These are phyloP conservation scores for Lizonia empirigonia DNA, from an alignment of 2,329 filamentous ascomycete species.

Conservation along the genomic window DNA sequence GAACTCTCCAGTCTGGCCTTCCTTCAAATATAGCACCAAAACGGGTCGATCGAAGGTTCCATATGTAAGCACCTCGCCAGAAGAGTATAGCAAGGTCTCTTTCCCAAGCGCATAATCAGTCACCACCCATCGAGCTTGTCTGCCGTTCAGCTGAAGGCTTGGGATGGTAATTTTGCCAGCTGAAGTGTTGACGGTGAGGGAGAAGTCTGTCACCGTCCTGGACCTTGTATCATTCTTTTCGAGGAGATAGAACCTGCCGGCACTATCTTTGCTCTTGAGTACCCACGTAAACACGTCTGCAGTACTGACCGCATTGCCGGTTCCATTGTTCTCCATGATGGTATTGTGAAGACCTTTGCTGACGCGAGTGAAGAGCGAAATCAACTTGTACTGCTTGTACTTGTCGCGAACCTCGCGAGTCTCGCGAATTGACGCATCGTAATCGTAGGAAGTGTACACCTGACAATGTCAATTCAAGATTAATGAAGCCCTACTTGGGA, in stretches of 20 bases:
- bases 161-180: slow-evolving; percentile 52
- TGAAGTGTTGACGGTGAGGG: slow-evolving; percentile 56
- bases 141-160: slow-evolving; percentile 57
- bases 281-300: slow-evolving; percentile 57
- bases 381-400: slow-evolving; percentile 60
- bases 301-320: slow-evolving; percentile 52
- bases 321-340: slow-evolving; percentile 62
- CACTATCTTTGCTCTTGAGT: slow-evolving; percentile 57
- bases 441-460: slow-evolving; percentile 57
- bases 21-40: slow-evolving; percentile 57
- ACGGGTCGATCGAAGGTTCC: slow-evolving; percentile 55
- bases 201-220: slow-evolving; percentile 53
- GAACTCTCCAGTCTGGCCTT: slow-evolving; percentile 58
- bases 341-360: slow-evolving; percentile 59
- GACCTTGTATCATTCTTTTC: slow-evolving; percentile 56
- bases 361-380: slow-evolving; percentile 61
- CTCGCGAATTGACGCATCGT: slow-evolving; percentile 59
- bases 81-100: slow-evolving; percentile 57
- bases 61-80: slow-evolving; percentile 58
- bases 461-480: slow-evolving; percentile 4
- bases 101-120: slow-evolving; percentile 59
- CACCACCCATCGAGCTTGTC: slow-evolving; percentile 61
- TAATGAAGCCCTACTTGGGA: not conserved
- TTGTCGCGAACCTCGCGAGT: slow-evolving; percentile 60
- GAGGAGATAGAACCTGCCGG: slow-evolving; percentile 58